Evolutionary conservation across 345 rosid species (phyloP).

Genomic region (Acer negundo): DNA sequence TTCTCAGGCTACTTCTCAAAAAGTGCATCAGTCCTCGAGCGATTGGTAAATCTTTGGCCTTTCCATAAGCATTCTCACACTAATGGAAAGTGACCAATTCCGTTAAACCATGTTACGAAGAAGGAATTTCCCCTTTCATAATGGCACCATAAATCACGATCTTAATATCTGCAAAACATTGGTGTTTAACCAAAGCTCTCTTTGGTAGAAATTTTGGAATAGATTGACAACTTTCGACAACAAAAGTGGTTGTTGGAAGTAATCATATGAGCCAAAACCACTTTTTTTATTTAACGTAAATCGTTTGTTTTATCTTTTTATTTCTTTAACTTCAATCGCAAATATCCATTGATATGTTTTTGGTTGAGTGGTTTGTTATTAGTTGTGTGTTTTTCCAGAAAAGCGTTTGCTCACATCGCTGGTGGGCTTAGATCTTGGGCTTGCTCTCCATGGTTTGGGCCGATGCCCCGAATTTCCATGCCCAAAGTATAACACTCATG

Average conservation of each 20-base stretch:
- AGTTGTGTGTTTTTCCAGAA: too few species aligned
- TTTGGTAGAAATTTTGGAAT: background rate
- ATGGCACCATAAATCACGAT: too few species aligned
- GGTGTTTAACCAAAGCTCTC: conserved; percentile 7
- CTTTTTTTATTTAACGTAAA: background rate
- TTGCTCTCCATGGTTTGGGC: too few species aligned
- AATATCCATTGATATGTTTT: background rate
- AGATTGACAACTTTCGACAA: background rate
- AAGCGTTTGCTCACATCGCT: too few species aligned
- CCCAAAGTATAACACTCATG: background rate
- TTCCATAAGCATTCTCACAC: conserved; percentile 56
- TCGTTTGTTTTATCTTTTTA: background rate
- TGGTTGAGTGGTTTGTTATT: background rate
- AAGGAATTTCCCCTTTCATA: background rate
- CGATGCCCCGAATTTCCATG: too few species aligned
- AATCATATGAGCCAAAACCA: background rate
- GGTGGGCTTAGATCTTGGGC: too few species aligned
- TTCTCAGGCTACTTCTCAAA: conserved; percentile 94
- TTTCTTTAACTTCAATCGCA: background rate
- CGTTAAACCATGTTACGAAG: background rate
- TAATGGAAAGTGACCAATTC: conserved; percentile 42
- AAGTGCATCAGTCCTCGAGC: conserved; percentile 90
- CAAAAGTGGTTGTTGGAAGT: background rate
- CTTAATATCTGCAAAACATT: too few species aligned
- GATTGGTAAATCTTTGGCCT: conserved; percentile 79